Base-by-base conservation (phyloP, 2,329 filamentous ascomycete species). In the Fusarium coicis region DNA sequence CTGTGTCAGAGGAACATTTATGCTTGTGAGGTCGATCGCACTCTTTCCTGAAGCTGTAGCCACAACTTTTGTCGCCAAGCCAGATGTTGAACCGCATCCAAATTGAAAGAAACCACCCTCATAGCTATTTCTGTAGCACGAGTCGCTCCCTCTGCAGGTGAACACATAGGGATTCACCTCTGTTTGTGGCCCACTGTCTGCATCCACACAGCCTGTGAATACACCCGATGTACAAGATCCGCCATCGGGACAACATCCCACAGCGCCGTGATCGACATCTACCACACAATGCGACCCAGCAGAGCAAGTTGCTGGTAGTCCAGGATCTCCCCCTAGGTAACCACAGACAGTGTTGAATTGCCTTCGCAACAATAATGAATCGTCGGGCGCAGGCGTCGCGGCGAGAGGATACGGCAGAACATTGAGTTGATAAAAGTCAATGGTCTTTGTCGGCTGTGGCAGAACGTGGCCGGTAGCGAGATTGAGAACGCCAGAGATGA, bases 221-320 rank as follows among this genome's bases (percentile, higher is more conserved):
- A 91, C 85, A 59, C 89, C 89, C 7, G 83, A 81, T 4, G 86
- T 87, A 78, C 89, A 91, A 11, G 84, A 75, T 6, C 80, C 84
- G 19, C 79, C 78, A 72, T 90, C 83, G 2, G 88, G 88, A 75
- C 89, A 91, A 76, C 88, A 90, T 52, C 88, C 88, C 37, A 90
- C 81, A n/a, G 85, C 85, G 34, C 84, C 83, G 62, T 86, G 82
- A 23, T 82, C 80, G 26, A 82, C 79, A 68, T 90, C 88, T 47
- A 88, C 80, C 30, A 88, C 89, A 76, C 89, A 91, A 78, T 90
- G 87, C 42, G 88, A 90, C 39, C 88, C 89, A 1, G 85, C 83
- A 34, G 83, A 85, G 76, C 89, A 91, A 42, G 88, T 90, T 43
- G 88, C 89, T 6, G 88, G 87, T 36, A 89, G 79, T 30, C 80